These are phyloP conservation scores for Vachellia pachyceras DNA, from an alignment of 306 rosid genomes.

Conservation along the genomic window DNA sequence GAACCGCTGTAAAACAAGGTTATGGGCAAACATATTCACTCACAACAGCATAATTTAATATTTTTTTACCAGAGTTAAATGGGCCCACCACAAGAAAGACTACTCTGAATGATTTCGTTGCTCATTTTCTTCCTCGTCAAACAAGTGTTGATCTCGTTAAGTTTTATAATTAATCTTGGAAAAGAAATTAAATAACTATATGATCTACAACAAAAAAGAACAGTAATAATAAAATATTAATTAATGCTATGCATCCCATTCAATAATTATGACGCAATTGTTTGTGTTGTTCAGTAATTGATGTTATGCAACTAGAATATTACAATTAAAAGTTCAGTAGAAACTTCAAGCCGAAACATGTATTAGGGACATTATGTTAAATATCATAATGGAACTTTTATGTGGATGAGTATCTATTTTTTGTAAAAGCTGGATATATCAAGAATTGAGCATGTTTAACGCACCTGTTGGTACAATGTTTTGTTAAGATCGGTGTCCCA, in stretches of 20 bases:
- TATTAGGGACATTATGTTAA: neutral
- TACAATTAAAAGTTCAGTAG: neutral
- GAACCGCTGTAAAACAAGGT: neutral
- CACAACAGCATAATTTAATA: neutral
- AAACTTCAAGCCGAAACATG: neutral
- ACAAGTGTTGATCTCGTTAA: neutral
- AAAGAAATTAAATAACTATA: neutral
- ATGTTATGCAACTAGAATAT: neutral
- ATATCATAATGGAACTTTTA: neutral
- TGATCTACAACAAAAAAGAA: neutral
- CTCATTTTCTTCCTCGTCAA: neutral
- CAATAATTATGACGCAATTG: neutral
- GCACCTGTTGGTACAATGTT: neutral
- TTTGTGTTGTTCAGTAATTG: neutral
- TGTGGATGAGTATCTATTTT: neutral
- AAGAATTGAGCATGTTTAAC: neutral
- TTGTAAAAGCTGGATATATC: fast-evolving
- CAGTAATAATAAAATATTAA: neutral
- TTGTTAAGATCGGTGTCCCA: neutral
- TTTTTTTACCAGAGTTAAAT: neutral
- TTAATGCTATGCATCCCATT: neutral
- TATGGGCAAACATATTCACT: neutral
- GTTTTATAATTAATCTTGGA: neutral
- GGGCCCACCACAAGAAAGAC: neutral
- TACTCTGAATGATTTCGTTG: neutral